phyloP scores from a whole-genome alignment of 768 basidiomycete species.

The Solioccasus polychromus region DNA sequence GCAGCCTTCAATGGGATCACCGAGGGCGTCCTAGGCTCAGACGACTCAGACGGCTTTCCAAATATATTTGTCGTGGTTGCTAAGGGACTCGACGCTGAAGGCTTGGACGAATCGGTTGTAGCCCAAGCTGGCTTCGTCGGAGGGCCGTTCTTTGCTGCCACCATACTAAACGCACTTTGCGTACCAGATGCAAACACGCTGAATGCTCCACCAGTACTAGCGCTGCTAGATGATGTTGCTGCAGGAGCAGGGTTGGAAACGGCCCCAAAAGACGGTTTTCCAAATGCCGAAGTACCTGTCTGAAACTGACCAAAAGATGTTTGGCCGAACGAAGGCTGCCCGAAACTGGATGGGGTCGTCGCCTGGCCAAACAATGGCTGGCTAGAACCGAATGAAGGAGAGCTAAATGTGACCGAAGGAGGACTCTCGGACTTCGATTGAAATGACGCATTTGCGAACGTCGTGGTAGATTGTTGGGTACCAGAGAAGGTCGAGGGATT shows the following conservation, averaged over 20 bases:
- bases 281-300: conserved; percentile 17
- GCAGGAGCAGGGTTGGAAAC: conserved; percentile 9
- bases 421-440: conserved; percentile 13
- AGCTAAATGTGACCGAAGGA: conserved; percentile 28
- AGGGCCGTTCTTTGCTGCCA: conserved; percentile 14
- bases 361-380: conserved; percentile 35
- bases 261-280: conserved; percentile 20
- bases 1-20: conserved; percentile 4
- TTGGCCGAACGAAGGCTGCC: conserved; percentile 40
- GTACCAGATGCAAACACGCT: conserved; percentile 31
- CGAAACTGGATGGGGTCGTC: conserved; percentile 29
- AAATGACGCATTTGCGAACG: conserved; percentile 17
- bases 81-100: conserved; percentile 5
- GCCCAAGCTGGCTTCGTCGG: conserved; percentile 26
- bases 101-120: conserved; percentile 6
- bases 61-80: conserved; percentile 6
- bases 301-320: conserved; percentile 27
- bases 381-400: conserved; percentile 32
- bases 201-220: conserved; percentile 32
- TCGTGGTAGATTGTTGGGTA: conserved; percentile 7
- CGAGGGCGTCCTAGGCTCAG: conserved; percentile 12
- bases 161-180: conserved; percentile 29
- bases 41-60: conserved; percentile 8
- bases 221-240: conserved; percentile 8
- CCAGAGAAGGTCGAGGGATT: conserved; percentile 21